Evolutionary conservation across 2,329 filamentous ascomycete genomes (phyloP), one percentile per base, ranked within the genome.

Genomic region (Fusarium sterilihyphosum): DNA sequence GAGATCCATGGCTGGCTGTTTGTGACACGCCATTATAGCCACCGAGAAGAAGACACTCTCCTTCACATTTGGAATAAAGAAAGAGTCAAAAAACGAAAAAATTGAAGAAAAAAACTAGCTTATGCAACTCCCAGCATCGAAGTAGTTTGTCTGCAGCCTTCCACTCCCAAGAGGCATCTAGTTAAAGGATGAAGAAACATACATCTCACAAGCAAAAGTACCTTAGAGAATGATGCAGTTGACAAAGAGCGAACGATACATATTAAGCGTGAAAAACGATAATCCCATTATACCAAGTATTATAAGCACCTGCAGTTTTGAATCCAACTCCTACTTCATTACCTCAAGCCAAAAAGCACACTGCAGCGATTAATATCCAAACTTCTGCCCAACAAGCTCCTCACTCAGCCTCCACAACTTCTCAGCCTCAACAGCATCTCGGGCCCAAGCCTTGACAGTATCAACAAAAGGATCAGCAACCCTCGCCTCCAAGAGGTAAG

Each of bases 331-430:
- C 47, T 33, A 3, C 7, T 11, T 7, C 18, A 4, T 31, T 16
- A 20, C 8, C 24, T 12, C 7, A 29, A 20, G 11, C 13, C 8
- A 57, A 24, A 13, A 62, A 56, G 35, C 6, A 13, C 5, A 8
- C 16, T 8, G 6, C 24, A 38, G 7, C 20, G 24, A 16, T 50
- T 44, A 81, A n/a, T 79, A 80, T 12, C 61, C 60, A 70, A 86
- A 86, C 62, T 82, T 78, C 63, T 86, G 79, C 2, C 79, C 81
- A n/a, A 87, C 85, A 56, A 87, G 72, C 71, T 84, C 77, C 79
- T 86, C 84, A n/a, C 83, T 86, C 53, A 86, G 49, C 49, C 80
- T 80, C 86, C 86, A 88, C 43, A 87, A 76, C 77, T 75, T 84
- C 66, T 84, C 82, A 1, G 86, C 85, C 56, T 82, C 81, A 13